Evolutionary conservation across 345 rosid species (phyloP).

Genomic region (Eucalyptus curtisii): DNA sequence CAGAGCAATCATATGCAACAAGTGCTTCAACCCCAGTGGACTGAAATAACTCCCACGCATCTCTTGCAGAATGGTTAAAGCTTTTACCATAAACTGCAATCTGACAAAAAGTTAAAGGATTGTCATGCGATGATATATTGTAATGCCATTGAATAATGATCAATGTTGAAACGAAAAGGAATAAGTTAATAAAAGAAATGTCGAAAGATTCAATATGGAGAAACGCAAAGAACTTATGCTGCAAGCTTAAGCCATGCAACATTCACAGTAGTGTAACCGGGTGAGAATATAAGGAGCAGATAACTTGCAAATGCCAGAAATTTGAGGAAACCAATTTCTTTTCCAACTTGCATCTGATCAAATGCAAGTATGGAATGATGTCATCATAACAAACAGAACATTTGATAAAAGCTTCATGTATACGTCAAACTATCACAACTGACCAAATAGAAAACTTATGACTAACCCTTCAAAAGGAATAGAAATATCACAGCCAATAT

Average conservation of each 20-base stretch:
- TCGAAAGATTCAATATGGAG: background rate
- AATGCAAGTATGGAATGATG: background rate
- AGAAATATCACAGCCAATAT: background rate
- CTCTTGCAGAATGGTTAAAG: slow-evolving; percentile 90
- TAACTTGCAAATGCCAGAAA: background rate
- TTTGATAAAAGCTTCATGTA: background rate
- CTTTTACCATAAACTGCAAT: slow-evolving; percentile 91
- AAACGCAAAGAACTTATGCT: background rate
- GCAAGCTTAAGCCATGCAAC: background rate
- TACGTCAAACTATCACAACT: background rate
- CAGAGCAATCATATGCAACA: slow-evolving; percentile 91
- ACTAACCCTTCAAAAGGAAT: background rate
- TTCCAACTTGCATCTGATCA: background rate
- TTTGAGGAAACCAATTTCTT: background rate
- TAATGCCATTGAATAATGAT: background rate
- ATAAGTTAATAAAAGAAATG: background rate
- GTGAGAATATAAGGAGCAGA: background rate
- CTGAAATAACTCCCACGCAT: slow-evolving; percentile 96
- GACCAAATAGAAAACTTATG: background rate
- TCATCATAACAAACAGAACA: background rate
- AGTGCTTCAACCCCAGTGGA: slow-evolving; percentile 98
- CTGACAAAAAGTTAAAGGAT: slow-evolving; percentile 16
- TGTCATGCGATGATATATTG: background rate
- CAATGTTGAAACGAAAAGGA: background rate
- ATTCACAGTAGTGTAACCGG: background rate